Conservation (phyloP, 2,329 filamentous ascomycete species). For the Stemphylium beticola region DNA sequence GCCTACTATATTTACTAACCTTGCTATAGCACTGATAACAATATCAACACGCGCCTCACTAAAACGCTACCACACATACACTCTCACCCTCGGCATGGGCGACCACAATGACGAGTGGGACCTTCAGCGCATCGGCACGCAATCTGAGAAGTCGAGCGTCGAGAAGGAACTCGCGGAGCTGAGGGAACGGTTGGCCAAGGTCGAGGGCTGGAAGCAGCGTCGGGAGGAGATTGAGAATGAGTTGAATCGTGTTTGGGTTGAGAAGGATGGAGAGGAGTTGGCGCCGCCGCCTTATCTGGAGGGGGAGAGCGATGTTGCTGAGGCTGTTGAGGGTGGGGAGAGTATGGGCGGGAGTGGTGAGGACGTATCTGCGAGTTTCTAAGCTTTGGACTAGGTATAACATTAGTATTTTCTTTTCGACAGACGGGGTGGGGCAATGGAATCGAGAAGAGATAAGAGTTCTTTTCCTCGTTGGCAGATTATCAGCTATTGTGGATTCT, state of each 20-base stretch:
- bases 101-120: slow-evolving; percentile 87
- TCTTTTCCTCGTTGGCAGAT: no score
- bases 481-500: no score
- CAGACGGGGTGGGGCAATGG: no score
- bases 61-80: slow-evolving; percentile 94
- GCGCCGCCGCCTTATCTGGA: slow-evolving; percentile 46
- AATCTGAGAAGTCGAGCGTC: slow-evolving; percentile 89
- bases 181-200: slow-evolving; percentile 77
- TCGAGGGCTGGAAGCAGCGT: slow-evolving; percentile 82
- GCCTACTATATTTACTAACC: not conserved
- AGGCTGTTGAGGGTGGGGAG: no score
- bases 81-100: slow-evolving; percentile 82
- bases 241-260: slow-evolving; percentile 68
- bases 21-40: slow-evolving; percentile 76
- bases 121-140: slow-evolving; percentile 91
- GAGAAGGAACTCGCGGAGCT: slow-evolving; percentile 90
- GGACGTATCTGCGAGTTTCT: no score
- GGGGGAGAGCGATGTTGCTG: slow-evolving; percentile 1
- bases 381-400: no score
- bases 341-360: no score
- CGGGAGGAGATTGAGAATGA: slow-evolving; percentile 83
- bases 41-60: slow-evolving; percentile 93
- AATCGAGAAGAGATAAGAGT: no score
- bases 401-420: no score
- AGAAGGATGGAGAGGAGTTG: slow-evolving; percentile 43